A percentile compares a stretch with the other conserved stretches of the same genome.
Conservation (phyloP, 2,329 filamentous ascomycete species). For the Aspergillus transmontanensis region DNA sequence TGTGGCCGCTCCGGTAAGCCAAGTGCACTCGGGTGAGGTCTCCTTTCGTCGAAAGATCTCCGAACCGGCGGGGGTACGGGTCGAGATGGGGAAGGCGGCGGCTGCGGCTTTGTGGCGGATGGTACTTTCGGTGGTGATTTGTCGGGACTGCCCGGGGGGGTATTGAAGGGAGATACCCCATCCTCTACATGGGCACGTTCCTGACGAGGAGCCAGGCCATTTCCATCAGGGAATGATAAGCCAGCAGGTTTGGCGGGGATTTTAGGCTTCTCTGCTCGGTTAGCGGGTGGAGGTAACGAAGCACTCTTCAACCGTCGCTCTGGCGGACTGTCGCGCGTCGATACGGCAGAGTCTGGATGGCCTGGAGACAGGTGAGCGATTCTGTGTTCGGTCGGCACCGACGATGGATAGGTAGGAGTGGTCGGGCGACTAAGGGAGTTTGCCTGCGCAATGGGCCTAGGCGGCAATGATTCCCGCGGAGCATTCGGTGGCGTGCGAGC, state of each 20-base stretch:
- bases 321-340: conserved; percentile 23
- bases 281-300: conserved; percentile 71
- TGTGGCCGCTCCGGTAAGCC: conserved; percentile 31
- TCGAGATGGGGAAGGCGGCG: conserved; percentile 22
- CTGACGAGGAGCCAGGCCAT: conserved; percentile 29
- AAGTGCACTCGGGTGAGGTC: conserved; percentile 19
- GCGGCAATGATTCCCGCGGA: conserved; percentile 28
- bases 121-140: conserved; percentile 49
- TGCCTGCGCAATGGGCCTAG: conserved; percentile 16
- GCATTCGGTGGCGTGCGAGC: conserved; percentile 29
- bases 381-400: conserved; percentile 22
- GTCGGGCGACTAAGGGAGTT: conserved; percentile 28
- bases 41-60: conserved; percentile 33
- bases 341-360: conserved; percentile 15
- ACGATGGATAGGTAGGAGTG: conserved; percentile 33
- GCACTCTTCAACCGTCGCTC: conserved; percentile 39
- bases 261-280: conserved; percentile 77
- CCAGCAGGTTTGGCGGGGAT: conserved; percentile 54
- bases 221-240: conserved; percentile 33
- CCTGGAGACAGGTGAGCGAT: conserved; percentile 25
- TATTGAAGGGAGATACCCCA: conserved; percentile 77
- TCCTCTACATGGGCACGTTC: conserved; percentile 42
- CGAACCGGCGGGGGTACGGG: conserved; percentile 27
- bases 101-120: conserved; percentile 18
- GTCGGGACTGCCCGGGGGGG: conserved; percentile 74